Percentiles rank a stretch among this genome's conserved stretches.
These are phyloP conservation scores for Pelargonium nanum DNA, from an alignment of 345 rosid species.

Conservation along the genomic window DNA sequence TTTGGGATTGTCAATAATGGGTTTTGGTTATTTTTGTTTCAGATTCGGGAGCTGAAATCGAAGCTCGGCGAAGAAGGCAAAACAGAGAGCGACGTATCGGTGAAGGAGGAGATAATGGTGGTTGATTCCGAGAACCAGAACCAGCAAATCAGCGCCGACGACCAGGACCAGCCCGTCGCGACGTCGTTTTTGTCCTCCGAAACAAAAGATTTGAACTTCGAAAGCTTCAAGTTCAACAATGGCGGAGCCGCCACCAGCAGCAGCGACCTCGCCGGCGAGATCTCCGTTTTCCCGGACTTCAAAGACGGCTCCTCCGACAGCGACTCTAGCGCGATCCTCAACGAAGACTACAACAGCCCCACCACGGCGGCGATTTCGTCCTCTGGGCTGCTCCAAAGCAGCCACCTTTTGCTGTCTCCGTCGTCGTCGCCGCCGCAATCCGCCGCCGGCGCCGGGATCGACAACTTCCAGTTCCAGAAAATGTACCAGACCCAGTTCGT, in stretches of 20 bases:
- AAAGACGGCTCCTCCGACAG: constrained; percentile 84
- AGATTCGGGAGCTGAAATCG: constrained; percentile 68
- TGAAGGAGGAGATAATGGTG: constrained; percentile 50
- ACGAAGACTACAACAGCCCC: not conserved
- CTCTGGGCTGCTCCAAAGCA: no score
- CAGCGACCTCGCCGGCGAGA: not conserved
- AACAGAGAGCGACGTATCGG: constrained; percentile 52
- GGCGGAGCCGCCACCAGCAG: constrained; percentile 4
- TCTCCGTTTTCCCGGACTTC: constrained; percentile 34
- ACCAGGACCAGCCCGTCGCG: constrained; percentile 13
- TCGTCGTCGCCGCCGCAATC: not conserved
- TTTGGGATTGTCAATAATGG: not conserved
- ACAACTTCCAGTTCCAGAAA: constrained; percentile 12
- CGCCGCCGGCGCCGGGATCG: not conserved
- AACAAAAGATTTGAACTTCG: constrained; percentile 18
- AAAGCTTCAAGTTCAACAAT: not conserved
- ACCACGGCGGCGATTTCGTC: not conserved
- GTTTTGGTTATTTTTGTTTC: constrained; percentile 6
- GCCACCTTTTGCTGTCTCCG: not conserved
- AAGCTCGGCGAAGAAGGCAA: constrained; percentile 48
- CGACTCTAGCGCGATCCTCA: constrained; percentile 62
- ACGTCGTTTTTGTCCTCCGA: constrained; percentile 24
- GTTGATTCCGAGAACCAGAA: constrained; percentile 25
- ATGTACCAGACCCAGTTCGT: constrained; percentile 17
- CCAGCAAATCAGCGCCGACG: not conserved